These are phyloP conservation scores for Euphorbia lathyris DNA, from an alignment of 345 rosid species.

Conservation along the genomic window DNA sequence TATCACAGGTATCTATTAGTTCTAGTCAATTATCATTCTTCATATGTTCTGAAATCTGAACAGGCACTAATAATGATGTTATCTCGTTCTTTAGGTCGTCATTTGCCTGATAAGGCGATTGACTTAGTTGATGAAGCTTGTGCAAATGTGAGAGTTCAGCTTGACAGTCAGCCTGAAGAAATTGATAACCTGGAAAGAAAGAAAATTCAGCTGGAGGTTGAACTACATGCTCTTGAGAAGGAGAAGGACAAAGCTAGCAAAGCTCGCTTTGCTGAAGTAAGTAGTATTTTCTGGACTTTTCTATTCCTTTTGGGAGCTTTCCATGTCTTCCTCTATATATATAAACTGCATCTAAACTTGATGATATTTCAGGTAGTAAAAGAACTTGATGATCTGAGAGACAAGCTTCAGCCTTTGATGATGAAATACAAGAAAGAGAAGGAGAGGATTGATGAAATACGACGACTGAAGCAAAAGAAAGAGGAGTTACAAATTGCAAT, in stretches of 20 bases:
- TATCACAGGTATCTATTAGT: slow-evolving; percentile 55
- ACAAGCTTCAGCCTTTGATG: slow-evolving; percentile 78
- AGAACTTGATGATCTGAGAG: slow-evolving; percentile 90
- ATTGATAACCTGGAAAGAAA: slow-evolving; percentile 85
- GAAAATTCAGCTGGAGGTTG: slow-evolving; percentile 83
- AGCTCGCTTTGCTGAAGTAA: slow-evolving; percentile 77
- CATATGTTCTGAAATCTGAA: not conserved
- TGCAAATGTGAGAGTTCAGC: slow-evolving; percentile 92
- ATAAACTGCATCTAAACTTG: not conserved
- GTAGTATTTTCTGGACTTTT: slow-evolving; percentile 8
- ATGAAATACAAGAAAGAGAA: slow-evolving; percentile 93
- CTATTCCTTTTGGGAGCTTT: not conserved
- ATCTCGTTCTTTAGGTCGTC: slow-evolving; percentile 51
- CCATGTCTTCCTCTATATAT: not conserved
- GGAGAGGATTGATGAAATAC: slow-evolving; percentile 81
- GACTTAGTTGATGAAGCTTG: slow-evolving; percentile 96
- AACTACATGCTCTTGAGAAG: slow-evolving; percentile 83
- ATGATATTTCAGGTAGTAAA: slow-evolving; percentile 54
- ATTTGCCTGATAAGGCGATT: slow-evolving; percentile 89
- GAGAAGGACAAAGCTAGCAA: slow-evolving; percentile 95
- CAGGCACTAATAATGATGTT: not conserved
- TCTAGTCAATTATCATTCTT: not conserved
- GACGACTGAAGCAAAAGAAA: slow-evolving; percentile 70
- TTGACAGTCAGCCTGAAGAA: slow-evolving; percentile 95
- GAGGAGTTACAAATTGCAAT: slow-evolving; percentile 71